A percentile compares a stretch with the other conserved stretches of the same genome.
These are phyloP conservation scores for Pittosporum tobira DNA, from an alignment of 129 eudicot genomes.

Conservation along the genomic window DNA sequence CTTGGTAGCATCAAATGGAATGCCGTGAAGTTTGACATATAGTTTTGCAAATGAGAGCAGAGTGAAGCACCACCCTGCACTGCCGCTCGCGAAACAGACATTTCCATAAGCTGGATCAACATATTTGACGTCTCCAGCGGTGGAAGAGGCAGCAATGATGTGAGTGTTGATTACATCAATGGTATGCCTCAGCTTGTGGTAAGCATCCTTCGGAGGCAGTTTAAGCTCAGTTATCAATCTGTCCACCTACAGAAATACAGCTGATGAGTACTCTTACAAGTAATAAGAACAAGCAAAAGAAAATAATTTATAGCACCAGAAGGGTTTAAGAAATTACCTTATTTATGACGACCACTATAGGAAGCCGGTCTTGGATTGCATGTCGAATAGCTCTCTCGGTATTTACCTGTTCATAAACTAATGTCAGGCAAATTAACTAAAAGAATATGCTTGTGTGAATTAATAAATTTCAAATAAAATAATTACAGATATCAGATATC, in stretches of 20 bases:
- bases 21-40: constrained; percentile 86
- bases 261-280: neutral
- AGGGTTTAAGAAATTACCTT: constrained; percentile 44
- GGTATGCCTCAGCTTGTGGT: constrained; percentile 84
- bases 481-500: neutral
- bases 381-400: constrained; percentile 99
- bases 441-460: neutral
- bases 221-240: constrained; percentile 88
- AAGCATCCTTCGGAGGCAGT: constrained; percentile 93
- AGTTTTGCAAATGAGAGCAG: constrained; percentile 92
- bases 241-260: constrained; percentile 59
- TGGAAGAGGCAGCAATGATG: constrained; percentile 81
- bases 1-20: constrained; percentile 76
- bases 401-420: constrained; percentile 49
- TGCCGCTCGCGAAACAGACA: constrained; percentile 92
- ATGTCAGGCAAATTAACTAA: constrained; percentile 1
- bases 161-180: constrained; percentile 83
- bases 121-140: constrained; percentile 82
- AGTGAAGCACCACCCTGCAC: constrained; percentile 98
- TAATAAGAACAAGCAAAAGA: neutral
- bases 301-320: neutral
- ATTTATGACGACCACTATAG: constrained; percentile 89
- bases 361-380: constrained; percentile 90
- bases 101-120: constrained; percentile 81
- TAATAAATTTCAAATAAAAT: neutral